Evolutionary conservation across 495 filamentous ascomycete species (phyloP), one percentile per base, ranked within the genome.

Genomic region (Physcia stellaris): DNA sequence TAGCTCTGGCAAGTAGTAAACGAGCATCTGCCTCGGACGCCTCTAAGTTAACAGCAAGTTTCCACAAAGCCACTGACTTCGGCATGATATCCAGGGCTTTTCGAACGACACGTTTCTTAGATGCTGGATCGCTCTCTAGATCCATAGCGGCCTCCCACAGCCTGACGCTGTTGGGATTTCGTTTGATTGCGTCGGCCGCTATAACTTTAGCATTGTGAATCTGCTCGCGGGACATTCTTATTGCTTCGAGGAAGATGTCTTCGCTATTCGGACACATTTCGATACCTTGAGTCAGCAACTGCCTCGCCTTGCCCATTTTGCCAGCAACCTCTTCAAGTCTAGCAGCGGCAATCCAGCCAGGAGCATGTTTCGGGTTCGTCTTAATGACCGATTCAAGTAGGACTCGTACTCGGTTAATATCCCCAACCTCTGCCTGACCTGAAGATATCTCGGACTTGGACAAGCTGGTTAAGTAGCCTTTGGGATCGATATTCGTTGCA

Each of bases 271-370:
- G 88, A 52, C 86, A 95, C 44, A 85, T 71, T 41, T 87, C 77
- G 52, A 83, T 88, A 9, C 92, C 92, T 48, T 79, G 73, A 2
- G 80, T 73, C 39, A 96, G 94, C 33, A 86, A 62, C 39, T 77
- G 86, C 38, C 87, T 72, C 13, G 92, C 88, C 5, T 83, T 75
- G 19, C 86, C 85, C 38, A 83, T 79, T 48, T 87, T 90, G 5
- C 92, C 90, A 12, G 90, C 90, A 26, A 87, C 58, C 50, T 94
- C 85, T 53, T 99, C 92, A 40, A 99, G 57, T 47, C 87, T 74
- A n/a, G 86, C 83, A 12, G 86, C 79, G 4, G 90, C 90, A 51
- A 96, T 88, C 83, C 88, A 96, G 24, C 86, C 92, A n/a, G 88
- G 86, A 0, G 80, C 86, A 50, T 95, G 88, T 33, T 84, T 85